Evolutionary conservation across 2,329 filamentous ascomycete genomes (phyloP).

Genomic region (Orbilia quercus): DNA sequence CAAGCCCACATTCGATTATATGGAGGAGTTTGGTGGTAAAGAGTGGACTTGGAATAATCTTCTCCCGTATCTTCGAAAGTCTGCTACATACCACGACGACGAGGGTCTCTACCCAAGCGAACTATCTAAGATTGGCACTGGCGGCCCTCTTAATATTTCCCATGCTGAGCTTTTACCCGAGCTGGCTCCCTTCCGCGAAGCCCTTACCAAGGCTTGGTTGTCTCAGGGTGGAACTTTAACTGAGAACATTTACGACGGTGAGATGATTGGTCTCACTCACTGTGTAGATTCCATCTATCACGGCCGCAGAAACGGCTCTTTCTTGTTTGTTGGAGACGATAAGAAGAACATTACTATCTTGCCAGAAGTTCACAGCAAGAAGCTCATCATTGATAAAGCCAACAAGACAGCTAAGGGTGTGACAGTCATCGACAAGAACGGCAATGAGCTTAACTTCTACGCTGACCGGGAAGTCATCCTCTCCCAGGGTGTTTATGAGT

Average conservation of each 20-base stretch:
- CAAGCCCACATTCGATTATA: conserved; percentile 61
- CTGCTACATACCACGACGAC: conserved; percentile 71
- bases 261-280: conserved; percentile 68
- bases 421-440: conserved; percentile 64
- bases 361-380: conserved; percentile 67
- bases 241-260: conserved; percentile 70
- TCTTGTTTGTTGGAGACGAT: conserved; percentile 66
- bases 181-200: conserved; percentile 62
- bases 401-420: conserved; percentile 65
- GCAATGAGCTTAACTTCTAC: conserved; percentile 65
- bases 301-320: conserved; percentile 69
- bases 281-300: conserved; percentile 71
- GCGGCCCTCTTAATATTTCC: conserved; percentile 50
- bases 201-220: conserved; percentile 68
- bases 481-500: conserved; percentile 68
- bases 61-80: conserved; percentile 64
- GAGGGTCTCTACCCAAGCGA: conserved; percentile 50
- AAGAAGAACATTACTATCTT: conserved; percentile 70
- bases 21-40: conserved; percentile 64
- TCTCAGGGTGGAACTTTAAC: conserved; percentile 67
- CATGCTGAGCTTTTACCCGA: conserved; percentile 63
- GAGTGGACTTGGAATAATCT: conserved; percentile 70
- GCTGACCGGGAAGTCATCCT: conserved; percentile 68
- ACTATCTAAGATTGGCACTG: conserved; percentile 31
- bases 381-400: conserved; percentile 67